A percentile compares a stretch with the other conserved stretches of the same genome.
phyloP scores from a whole-genome alignment of 345 rosid species.

The Xanthoceras sorbifolium region DNA sequence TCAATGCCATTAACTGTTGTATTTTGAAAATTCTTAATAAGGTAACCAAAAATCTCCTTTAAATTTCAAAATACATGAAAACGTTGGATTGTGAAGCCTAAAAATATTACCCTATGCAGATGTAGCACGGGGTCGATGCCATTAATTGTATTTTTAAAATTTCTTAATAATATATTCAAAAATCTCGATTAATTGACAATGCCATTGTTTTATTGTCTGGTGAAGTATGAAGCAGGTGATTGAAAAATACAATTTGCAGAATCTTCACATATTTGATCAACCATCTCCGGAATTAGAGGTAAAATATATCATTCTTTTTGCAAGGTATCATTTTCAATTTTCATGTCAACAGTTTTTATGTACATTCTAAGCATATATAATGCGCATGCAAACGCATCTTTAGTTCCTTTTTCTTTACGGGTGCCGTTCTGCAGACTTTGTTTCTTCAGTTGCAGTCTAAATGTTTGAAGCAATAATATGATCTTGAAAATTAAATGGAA shows the following conservation, averaged over 20 bases:
- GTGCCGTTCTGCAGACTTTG: too few species aligned
- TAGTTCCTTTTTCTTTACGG: too few species aligned
- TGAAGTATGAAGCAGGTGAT: conserved; percentile 37
- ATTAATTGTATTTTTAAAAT: too few species aligned
- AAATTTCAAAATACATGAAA: too few species aligned
- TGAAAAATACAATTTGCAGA: conserved; percentile 30
- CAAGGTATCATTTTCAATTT: not conserved
- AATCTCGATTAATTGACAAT: conserved; percentile 1
- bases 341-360: not conserved
- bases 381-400: too few species aligned
- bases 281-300: conserved; percentile 45
- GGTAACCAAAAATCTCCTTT: too few species aligned
- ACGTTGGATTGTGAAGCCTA: too few species aligned
- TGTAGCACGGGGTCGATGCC: too few species aligned
- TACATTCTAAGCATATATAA: not conserved
- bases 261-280: conserved; percentile 19
- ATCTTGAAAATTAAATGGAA: not conserved
- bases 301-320: not conserved
- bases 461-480: not conserved
- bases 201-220: not conserved
- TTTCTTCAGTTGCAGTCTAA: not conserved
- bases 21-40: too few species aligned
- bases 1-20: too few species aligned
- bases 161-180: too few species aligned
- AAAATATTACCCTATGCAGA: too few species aligned